These are phyloP conservation scores for Colletotrichum siamense DNA, from an alignment of 2,329 filamentous ascomycete genomes.

Conservation along the genomic window DNA sequence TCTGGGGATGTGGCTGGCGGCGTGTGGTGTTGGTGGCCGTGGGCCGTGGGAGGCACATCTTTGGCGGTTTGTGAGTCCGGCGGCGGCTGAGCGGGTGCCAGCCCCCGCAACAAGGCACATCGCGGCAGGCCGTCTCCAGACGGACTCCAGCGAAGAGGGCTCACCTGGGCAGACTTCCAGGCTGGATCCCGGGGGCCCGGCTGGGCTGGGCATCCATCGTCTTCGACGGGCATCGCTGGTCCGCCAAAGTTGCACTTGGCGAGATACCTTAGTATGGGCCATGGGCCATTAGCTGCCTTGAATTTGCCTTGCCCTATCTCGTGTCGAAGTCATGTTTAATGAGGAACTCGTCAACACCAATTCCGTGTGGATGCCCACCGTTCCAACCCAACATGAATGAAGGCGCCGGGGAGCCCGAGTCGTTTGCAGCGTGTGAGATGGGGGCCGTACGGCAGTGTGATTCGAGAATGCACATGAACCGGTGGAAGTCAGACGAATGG, in stretches of 20 bases:
- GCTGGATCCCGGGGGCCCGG: conserved; percentile 9
- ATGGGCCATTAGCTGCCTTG: background rate
- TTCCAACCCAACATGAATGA: background rate
- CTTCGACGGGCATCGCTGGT: conserved; percentile 5
- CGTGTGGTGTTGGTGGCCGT: background rate
- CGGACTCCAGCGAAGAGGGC: background rate
- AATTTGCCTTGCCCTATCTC: background rate
- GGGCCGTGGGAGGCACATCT: background rate
- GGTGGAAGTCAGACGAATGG: background rate
- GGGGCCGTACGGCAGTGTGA: background rate
- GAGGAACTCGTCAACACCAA: background rate
- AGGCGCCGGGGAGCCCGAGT: background rate
- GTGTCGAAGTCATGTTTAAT: background rate
- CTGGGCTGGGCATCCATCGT: conserved; percentile 5
- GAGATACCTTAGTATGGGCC: background rate
- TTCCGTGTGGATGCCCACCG: background rate
- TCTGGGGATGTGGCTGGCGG: background rate
- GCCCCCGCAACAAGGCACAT: conserved; percentile 15
- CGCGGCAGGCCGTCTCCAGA: conserved; percentile 2
- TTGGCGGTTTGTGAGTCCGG: background rate
- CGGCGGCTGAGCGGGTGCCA: conserved; percentile 10
- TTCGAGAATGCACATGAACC: background rate
- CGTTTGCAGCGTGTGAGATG: background rate
- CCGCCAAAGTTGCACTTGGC: background rate
- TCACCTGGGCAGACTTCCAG: conserved; percentile 5